Evolutionary conservation across 2,329 filamentous ascomycete species (phyloP).

Genomic region (Colletotrichum lini): DNA sequence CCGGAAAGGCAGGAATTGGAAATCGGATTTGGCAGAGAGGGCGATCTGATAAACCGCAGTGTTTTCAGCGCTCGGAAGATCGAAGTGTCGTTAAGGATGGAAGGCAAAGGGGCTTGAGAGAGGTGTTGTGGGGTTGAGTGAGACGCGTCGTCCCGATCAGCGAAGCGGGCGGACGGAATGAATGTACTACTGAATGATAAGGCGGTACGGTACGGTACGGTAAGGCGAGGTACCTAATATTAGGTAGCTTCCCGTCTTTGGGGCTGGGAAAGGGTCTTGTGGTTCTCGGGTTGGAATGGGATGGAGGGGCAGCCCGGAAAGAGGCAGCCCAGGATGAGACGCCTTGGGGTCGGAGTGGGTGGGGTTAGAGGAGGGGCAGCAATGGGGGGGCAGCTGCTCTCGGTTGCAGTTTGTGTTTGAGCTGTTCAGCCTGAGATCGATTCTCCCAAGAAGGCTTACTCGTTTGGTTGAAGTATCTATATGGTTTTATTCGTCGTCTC

Average conservation of each 20-base stretch:
- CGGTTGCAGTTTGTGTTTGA: slow-evolving; percentile 22
- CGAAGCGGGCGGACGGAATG: slow-evolving; percentile 13
- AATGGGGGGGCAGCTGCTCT: slow-evolving; percentile 12
- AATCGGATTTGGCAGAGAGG: neutral
- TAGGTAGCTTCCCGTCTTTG: slow-evolving; percentile 5
- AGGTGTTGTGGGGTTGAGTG: slow-evolving; percentile 20
- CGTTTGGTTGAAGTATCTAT: neutral
- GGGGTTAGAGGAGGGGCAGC: slow-evolving; percentile 29
- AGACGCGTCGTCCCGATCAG: slow-evolving; percentile 5
- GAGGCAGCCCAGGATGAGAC: slow-evolving; percentile 41
- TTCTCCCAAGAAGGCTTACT: slow-evolving; percentile 1
- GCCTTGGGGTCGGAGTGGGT: slow-evolving; percentile 27
- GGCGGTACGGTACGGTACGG: neutral
- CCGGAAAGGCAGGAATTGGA: neutral
- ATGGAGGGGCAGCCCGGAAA: slow-evolving; percentile 19
- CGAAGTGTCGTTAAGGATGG: slow-evolving; percentile 29
- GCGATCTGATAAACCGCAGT: neutral
- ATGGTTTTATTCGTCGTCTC: neutral
- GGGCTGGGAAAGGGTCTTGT: slow-evolving; percentile 11
- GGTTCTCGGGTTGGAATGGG: neutral
- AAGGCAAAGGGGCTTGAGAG: slow-evolving; percentile 14
- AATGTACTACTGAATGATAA: neutral
- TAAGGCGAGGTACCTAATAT: neutral
- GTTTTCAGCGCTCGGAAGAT: slow-evolving; percentile 20
- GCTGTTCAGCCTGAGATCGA: slow-evolving; percentile 5